phyloP scores from a whole-genome alignment of 1,284 basidiomycete species.

The Rhizoctonia solani region DNA sequence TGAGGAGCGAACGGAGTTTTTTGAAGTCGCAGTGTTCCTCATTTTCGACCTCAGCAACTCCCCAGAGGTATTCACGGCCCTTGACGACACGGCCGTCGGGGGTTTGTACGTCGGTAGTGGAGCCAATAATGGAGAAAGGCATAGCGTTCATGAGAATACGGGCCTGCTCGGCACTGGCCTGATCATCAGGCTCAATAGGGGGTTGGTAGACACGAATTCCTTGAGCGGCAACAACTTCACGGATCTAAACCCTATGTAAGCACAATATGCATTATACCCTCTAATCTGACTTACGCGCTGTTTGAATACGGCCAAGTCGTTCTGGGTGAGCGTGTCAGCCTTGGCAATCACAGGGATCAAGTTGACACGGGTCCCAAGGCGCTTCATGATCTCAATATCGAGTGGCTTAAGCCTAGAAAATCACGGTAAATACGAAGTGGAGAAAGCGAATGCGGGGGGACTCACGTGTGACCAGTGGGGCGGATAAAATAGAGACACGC shows the following conservation, averaged over 20 bases:
- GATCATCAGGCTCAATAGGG: conserved; percentile 90
- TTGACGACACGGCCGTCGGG: conserved; percentile 92
- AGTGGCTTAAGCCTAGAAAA: conserved; percentile 84
- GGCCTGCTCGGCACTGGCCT: conserved; percentile 85
- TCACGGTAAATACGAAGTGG: conserved; percentile 32
- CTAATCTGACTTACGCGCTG: conserved; percentile 66
- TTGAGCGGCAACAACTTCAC: conserved; percentile 88
- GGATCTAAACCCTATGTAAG: conserved; percentile 58
- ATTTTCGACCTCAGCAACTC: conserved; percentile 99
- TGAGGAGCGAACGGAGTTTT: conserved; percentile 93
- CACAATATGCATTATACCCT: neutral
- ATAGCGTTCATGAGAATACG: conserved; percentile 86
- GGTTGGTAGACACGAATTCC: conserved; percentile 95
- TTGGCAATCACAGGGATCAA: conserved; percentile 98
- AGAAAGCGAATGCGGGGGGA: conserved; percentile 38
- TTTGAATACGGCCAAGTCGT: conserved; percentile 91
- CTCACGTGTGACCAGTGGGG: conserved; percentile 93
- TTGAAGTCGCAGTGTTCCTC: conserved; percentile 99
- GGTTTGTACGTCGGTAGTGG: conserved; percentile 91
- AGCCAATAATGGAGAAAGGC: conserved; percentile 98
- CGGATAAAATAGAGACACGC: conserved; percentile 98
- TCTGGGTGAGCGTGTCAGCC: conserved; percentile 94
- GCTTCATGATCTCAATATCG: conserved; percentile 99
- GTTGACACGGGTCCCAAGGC: conserved; percentile 93
- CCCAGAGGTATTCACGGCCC: conserved; percentile 99